Evolutionary conservation across 2,329 filamentous ascomycete species (phyloP).

Genomic region (Ophioceras dolichostomum): DNA sequence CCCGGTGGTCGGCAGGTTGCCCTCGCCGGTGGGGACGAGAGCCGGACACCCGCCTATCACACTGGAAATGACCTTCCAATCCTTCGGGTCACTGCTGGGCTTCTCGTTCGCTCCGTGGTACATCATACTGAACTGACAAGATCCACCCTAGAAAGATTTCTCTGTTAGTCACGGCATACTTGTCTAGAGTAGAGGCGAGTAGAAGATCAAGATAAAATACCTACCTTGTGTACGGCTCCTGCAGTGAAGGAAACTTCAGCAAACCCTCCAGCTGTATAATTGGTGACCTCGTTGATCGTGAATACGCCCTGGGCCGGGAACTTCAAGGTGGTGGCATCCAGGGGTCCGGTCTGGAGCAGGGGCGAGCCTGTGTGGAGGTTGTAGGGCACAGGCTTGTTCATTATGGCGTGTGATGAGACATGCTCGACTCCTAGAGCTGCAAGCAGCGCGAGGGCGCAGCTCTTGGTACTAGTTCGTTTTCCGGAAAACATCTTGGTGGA

Average conservation of each 20-base stretch:
- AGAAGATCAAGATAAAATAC: too few species aligned
- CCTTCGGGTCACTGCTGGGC: slow-evolving; percentile 1
- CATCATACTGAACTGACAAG: slow-evolving; percentile 80
- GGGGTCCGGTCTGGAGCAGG: slow-evolving; percentile 46
- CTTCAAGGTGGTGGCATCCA: slow-evolving; percentile 45
- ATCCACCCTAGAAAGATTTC: too few species aligned
- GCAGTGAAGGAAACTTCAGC: slow-evolving; percentile 52
- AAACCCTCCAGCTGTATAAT: slow-evolving; percentile 21
- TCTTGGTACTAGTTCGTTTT: too few species aligned
- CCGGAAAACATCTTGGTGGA: too few species aligned
- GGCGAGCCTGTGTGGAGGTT: slow-evolving; percentile 10
- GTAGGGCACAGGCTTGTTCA: slow-evolving; percentile 58
- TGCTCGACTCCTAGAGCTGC: not conserved
- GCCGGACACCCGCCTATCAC: slow-evolving; percentile 14
- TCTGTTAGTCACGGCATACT: too few species aligned
- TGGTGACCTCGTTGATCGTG: not conserved
- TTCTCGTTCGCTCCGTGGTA: slow-evolving; percentile 40
- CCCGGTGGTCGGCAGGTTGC: slow-evolving; percentile 6
- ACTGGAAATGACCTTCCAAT: slow-evolving; percentile 12
- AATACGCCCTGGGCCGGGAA: slow-evolving; percentile 67
- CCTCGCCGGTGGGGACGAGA: slow-evolving; percentile 5
- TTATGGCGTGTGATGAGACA: slow-evolving; percentile 57
- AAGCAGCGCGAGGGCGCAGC: not conserved
- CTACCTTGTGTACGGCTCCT: slow-evolving; percentile 67
- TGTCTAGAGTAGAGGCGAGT: too few species aligned